Percentiles rank a stretch among this genome's conserved stretches.
These are phyloP conservation scores for Ascochyta lentis DNA, from an alignment of 2,329 filamentous ascomycete species.

Conservation along the genomic window DNA sequence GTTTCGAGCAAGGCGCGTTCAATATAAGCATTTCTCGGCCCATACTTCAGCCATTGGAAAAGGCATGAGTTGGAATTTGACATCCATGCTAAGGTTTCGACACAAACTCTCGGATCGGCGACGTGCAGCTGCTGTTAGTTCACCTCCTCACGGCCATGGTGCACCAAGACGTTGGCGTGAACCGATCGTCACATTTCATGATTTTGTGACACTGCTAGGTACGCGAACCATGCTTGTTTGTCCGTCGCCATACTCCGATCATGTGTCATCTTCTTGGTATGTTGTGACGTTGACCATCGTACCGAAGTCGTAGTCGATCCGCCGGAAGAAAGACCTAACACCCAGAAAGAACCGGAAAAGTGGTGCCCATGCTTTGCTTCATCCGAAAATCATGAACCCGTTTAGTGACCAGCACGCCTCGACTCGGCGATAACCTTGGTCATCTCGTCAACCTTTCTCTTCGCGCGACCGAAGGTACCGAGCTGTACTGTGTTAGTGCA, in stretches of 20 bases:
- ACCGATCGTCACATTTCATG: conserved; percentile 47
- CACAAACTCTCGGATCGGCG: too few species aligned
- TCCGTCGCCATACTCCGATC: conserved; percentile 45
- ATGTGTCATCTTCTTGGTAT: conserved; percentile 41
- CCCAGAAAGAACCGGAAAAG: conserved; percentile 45
- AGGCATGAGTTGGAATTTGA: conserved; percentile 97
- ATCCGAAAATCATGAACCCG: conserved; percentile 36
- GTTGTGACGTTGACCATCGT: conserved; percentile 27
- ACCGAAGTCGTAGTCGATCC: conserved; percentile 40
- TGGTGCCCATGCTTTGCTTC: conserved; percentile 36
- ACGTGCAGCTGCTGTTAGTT: conserved; percentile 1
- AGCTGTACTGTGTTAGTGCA: conserved; percentile 64
- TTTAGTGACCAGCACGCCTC: conserved; percentile 76
- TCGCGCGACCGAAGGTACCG: conserved; percentile 97
- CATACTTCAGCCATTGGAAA: conserved; percentile 83
- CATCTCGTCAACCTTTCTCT: conserved; percentile 99
- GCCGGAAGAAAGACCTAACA: conserved; percentile 46
- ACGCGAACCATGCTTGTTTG: conserved; percentile 34
- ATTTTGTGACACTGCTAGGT: conserved; percentile 47
- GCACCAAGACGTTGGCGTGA: conserved; percentile 38
- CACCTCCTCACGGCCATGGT: conserved; percentile 9
- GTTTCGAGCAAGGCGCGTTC: conserved; percentile 40
- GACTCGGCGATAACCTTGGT: conserved; percentile 97
- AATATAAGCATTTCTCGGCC: conserved; percentile 93
- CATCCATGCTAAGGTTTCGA: conserved; percentile 79